Base-by-base conservation (phyloP, 108 stramenopile genomes). In the Cylindrotheca closterium region DNA sequence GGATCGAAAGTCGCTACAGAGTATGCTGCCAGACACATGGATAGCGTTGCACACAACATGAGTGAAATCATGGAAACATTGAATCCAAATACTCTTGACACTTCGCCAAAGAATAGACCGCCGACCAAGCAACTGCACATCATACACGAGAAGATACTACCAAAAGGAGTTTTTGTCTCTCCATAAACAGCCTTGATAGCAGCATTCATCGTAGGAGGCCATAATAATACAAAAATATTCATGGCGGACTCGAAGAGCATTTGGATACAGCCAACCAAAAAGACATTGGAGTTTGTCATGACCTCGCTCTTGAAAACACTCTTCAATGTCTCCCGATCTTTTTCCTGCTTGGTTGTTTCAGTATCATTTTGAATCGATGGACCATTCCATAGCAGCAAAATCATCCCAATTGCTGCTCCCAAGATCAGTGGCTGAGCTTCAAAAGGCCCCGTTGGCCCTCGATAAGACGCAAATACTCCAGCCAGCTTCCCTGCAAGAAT, bases 151-250 rank as follows among this genome's bases (percentile, higher is more conserved):
- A 97, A 97, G 17, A 97, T 76, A 3, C 78, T 74, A 29, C 96
- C 95, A 70, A 92, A 94, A 0, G 95, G 95, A 15, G 86, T 84
- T 24, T 62, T 57, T 4, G 56, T 54, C 4, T 4, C 68, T 53
- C 84, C 72, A 71, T 84, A 89, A 48, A 75, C 75, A 0, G 52
- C 50, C 24, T 31, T 26, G 45, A 91, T 68, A 49, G 86, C 85
- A 56, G 60, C 62, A 47, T 73, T 57, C 25, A 98, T 80, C 19
- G 90, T 83, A 1, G 96, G 97, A 3, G 95, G 91, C 97, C 97
- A 98, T 63, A 91, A 73, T 19, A 96, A 70, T 10, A 98, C 94
- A 70, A 95, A 98, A 59, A 93, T 88, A 73, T 95, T 95, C 97
- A 97, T 98, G 64, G 94, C 91, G 7, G 89, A 93, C 69, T 98